These are phyloP conservation scores for Nicotiana tomentosiformis DNA, from an alignment of 257 asterid genomes.

Conservation along the genomic window DNA sequence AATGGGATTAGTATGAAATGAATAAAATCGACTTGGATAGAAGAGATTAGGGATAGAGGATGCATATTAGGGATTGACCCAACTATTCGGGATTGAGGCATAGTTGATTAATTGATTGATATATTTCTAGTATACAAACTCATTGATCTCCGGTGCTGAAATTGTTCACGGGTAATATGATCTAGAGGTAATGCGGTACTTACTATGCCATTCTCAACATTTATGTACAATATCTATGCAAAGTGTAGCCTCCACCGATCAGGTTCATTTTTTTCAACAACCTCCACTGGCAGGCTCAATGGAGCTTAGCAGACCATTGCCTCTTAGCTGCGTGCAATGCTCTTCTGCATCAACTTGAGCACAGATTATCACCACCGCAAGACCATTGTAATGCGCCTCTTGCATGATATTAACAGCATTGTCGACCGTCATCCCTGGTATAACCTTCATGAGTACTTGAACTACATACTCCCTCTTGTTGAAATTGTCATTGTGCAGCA, in stretches of 20 bases:
- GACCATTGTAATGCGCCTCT: conserved; percentile 84
- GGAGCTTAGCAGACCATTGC: conserved; percentile 88
- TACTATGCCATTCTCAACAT: conserved; percentile 2
- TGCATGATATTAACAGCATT: conserved; percentile 94
- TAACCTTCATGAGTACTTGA: conserved; percentile 95
- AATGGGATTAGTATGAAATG: too few relatives aligned
- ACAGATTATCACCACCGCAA: conserved; percentile 76
- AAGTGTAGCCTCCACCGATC: not conserved
- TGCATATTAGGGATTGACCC: not conserved
- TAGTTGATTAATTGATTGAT: not conserved
- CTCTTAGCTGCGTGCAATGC: conserved; percentile 82
- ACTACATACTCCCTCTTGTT: conserved; percentile 96
- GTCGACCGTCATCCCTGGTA: conserved; percentile 93
- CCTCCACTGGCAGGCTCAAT: conserved; percentile 87
- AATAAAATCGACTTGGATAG: too few relatives aligned
- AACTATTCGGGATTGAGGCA: not conserved
- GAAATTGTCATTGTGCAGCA: conserved; percentile 82
- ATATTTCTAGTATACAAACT: not conserved
- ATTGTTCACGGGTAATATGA: not conserved
- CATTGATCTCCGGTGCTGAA: not conserved
- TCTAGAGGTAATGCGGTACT: not conserved
- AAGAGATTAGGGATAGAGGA: not conserved
- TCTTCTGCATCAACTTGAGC: conserved; percentile 93
- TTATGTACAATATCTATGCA: conserved; percentile 4
- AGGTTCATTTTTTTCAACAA: conserved; percentile 34